Evolutionary conservation across 352 stramenopile genomes (phyloP).

Genomic region (Pythium guiyangense): DNA sequence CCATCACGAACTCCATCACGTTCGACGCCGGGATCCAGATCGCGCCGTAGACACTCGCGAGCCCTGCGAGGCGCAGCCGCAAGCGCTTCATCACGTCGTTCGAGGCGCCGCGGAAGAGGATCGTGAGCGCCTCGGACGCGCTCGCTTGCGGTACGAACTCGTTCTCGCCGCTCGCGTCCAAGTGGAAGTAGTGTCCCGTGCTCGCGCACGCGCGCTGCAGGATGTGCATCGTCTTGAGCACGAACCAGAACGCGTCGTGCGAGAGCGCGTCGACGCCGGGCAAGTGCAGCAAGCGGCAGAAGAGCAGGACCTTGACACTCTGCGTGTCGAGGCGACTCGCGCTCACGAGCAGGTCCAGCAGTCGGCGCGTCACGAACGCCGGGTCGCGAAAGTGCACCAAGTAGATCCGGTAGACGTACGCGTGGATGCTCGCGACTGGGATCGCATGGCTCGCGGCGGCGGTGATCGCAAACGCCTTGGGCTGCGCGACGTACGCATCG

Average conservation of each 20-base stretch:
- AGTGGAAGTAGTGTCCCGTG: constrained; percentile 36
- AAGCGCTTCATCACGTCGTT: constrained; percentile 43
- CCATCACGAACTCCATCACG: constrained; percentile 38
- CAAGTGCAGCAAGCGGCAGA: constrained; percentile 34
- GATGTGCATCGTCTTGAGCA: constrained; percentile 39
- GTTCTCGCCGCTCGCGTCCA: constrained; percentile 37
- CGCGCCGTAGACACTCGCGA: constrained; percentile 45
- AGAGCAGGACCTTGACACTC: constrained; percentile 53
- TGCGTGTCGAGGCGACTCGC: constrained; percentile 43
- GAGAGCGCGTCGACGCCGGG: constrained; percentile 31
- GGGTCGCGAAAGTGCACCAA: constrained; percentile 39
- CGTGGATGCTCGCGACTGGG: constrained; percentile 25
- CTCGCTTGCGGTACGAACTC: constrained; percentile 44
- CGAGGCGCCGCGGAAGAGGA: constrained; percentile 24
- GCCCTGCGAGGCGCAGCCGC: constrained; percentile 29
- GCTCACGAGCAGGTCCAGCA: constrained; percentile 46
- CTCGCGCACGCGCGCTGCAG: constrained; percentile 34
- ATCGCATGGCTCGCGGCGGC: constrained; percentile 9
- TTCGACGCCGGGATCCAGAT: constrained; percentile 51
- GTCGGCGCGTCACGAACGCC: constrained; percentile 27
- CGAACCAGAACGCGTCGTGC: constrained; percentile 46
- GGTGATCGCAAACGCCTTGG: constrained; percentile 13
- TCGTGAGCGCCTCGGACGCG: constrained; percentile 30
- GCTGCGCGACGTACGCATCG: constrained; percentile 22
- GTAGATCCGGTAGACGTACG: constrained; percentile 49